These are phyloP conservation scores for Chaetothyriales sp. DNA, from an alignment of 2,329 filamentous ascomycete species.

Conservation along the genomic window DNA sequence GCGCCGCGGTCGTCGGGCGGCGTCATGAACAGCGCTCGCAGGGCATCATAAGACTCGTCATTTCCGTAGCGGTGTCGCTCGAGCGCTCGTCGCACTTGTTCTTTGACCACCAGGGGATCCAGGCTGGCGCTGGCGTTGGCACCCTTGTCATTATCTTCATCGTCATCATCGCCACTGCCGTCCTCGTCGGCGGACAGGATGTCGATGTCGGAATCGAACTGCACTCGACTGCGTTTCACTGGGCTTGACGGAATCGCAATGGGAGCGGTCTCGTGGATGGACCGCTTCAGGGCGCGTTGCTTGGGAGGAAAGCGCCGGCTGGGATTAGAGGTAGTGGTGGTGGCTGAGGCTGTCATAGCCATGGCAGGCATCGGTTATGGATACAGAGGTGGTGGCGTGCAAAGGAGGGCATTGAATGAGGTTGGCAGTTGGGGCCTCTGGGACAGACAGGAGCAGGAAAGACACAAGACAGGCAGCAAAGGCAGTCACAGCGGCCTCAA, in stretches of 20 bases:
- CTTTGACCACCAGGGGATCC: slow-evolving; percentile 34
- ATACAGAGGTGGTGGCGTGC: not conserved
- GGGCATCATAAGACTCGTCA: slow-evolving; percentile 40
- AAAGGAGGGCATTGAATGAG: not conserved
- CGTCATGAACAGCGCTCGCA: slow-evolving; percentile 39
- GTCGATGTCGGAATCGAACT: slow-evolving; percentile 27
- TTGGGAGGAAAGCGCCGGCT: slow-evolving; percentile 5
- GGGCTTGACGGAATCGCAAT: slow-evolving; percentile 19
- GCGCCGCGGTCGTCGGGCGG: slow-evolving; percentile 34
- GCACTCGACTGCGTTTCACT: slow-evolving; percentile 29
- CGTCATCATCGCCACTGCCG: slow-evolving; percentile 4
- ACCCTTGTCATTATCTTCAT: not conserved
- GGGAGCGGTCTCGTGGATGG: slow-evolving; percentile 14
- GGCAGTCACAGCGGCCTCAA: not conserved
- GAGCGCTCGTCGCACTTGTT: slow-evolving; percentile 45
- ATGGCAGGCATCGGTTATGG: not conserved
- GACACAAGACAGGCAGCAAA: not conserved
- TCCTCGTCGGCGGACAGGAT: slow-evolving; percentile 19
- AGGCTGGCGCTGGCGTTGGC: not conserved
- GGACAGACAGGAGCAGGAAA: not conserved
- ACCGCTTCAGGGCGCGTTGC: slow-evolving; percentile 14
- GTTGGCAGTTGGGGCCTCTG: not conserved
- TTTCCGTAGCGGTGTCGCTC: slow-evolving; percentile 38
- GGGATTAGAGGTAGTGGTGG: slow-evolving; percentile 3
- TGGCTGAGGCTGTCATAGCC: not conserved